Evolutionary conservation across 352 stramenopile genomes (phyloP), one percentile per base, ranked within the genome.

Genomic region (Phytophthora pinifolia): DNA sequence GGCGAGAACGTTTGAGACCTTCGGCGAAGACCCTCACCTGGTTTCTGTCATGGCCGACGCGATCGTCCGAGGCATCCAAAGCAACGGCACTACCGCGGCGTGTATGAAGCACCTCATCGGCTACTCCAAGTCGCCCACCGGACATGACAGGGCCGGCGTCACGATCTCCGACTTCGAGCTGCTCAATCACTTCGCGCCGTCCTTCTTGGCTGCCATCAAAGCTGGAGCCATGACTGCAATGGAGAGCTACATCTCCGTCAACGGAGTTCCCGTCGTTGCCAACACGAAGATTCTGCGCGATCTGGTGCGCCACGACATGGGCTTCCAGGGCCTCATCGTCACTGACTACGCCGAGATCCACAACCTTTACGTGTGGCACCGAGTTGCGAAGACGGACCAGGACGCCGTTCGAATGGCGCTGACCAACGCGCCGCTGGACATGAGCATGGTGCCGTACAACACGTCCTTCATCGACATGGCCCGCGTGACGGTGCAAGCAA

Each of bases 201-300:
- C 87, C 0, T 97, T 96, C 52, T 51, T 89, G n/a, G 81, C 85
- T 1, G 87, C 86, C 10, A 83, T 96, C 17, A 68, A 83, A 20
- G 83, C 93, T 6, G 84, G 82, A 4, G 81, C 79, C 3, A 72
- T 94, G 52, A 91, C 91, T 0, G 80, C 92, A 2, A 98, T 98
- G 95, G 92, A 97, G 67, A 96, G 63, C 43, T 98, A 98, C 74
- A 93, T 90, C 45, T 93, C 96, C 50, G 54, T 97, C 43, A 97
- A 97, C 46, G 90, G 89, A 6, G 75, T 98, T n/a, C 94, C 94
- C 0, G 86, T 98, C 8, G 82, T 96, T 6, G 76, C 78, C 14
- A 98, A 91, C 41, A 70, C 67, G 12, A 79, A 84, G 36, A 83
- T 94, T 37, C 59, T 97, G 20, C 59, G 75, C n/a, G 74, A 89